Evolutionary conservation across 75 land plant genomes (phyloP), one percentile per base, ranked within the genome.

Genomic region (Adiantum capillusveneris): DNA sequence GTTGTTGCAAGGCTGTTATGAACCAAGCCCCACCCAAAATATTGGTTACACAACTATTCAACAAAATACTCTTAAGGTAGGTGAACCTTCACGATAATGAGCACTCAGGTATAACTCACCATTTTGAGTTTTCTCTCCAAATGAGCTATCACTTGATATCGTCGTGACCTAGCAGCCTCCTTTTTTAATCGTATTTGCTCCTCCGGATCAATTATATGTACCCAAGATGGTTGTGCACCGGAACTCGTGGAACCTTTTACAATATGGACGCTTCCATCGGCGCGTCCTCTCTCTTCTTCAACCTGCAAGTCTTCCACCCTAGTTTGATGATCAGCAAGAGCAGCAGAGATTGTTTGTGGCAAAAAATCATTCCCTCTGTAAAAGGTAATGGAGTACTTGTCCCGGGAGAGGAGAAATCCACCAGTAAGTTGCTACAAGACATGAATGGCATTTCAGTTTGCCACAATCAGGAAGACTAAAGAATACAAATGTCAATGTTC

Each of bases 361-460:
- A 86, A 56, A 66, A 77, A 86, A 45, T 86, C 90, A 43, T 86
- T 82, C 29, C 90, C 89, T 64, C 90, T 74, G 60, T 79, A 79
- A 52, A 86, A 73, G 21, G 79, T 79, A 28, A 82, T 79, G 21
- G 54, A 79, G 0, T 79, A 77, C 62, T 79, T 79, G 68, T 79
- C 79, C 50, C 85, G 73, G 11, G 77, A 81, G 14, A 86, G 57
- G 42, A 86, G 71, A 25, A 73, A 61, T 16, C 85, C 85, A 14
- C 90, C 90, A 51, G 89, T 81, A 66, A 86, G 71, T 67, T 29
- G 71, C 88, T 85, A 79, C 59, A 70, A 18, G n/a, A 6, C 6
- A 26, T 5, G 19, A 56, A 26, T 29, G 25, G 18, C 18, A 21
- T 56, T 7, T 26, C 29, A 24, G 6, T n/a, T 29, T 24, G 18